These are phyloP conservation scores for Citrullus colocynthis DNA, from an alignment of 306 rosid species.

Conservation along the genomic window DNA sequence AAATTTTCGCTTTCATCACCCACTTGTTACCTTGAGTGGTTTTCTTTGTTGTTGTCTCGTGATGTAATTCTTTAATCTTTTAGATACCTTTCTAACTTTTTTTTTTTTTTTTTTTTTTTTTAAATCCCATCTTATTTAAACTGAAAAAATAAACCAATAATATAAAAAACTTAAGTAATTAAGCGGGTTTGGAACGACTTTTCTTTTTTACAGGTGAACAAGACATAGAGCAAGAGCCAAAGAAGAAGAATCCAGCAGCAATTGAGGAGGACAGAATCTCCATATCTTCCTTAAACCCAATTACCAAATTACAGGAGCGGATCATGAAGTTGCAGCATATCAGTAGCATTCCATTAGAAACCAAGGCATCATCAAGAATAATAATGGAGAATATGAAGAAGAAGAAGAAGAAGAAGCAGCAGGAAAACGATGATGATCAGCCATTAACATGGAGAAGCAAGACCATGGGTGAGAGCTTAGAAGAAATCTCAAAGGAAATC, in stretches of 20 bases:
- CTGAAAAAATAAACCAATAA: no score
- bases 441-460: slow-evolving; percentile 23
- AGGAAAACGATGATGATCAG: not conserved
- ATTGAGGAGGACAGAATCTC: not conserved
- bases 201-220: not conserved
- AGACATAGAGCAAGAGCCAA: not conserved
- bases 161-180: no score
- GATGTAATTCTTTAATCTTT: no score
- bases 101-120: no score
- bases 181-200: no score
- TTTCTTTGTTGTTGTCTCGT: no score
- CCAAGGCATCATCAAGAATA: not conserved
- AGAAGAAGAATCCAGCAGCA: not conserved
- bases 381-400: not conserved
- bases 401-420: not conserved
- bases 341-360: not conserved
- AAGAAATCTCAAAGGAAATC: slow-evolving; percentile 53
- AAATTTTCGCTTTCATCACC: no score
- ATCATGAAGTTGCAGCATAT: not conserved
- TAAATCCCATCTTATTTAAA: no score
- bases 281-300: not conserved
- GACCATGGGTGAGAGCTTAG: slow-evolving; percentile 44
- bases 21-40: no score
- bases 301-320: not conserved
- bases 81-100: no score